Evolutionary conservation across 2,329 filamentous ascomycete species (phyloP).

Genomic region (Neoarthrinium moseri): DNA sequence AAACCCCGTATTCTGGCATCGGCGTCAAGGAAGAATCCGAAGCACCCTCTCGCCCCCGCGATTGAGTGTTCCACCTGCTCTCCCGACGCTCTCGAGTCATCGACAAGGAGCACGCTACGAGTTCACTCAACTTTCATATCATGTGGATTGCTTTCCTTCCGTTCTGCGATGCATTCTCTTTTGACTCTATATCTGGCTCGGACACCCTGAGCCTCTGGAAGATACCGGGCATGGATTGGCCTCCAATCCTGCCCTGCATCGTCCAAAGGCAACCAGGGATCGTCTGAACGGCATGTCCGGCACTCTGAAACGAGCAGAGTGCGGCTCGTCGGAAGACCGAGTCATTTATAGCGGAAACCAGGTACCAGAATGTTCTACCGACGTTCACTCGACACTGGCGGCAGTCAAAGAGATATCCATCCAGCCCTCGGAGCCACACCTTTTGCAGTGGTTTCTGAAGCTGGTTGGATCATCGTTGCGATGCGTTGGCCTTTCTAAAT

Average conservation of each 20-base stretch:
- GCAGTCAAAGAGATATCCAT: neutral
- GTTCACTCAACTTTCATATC: slow-evolving; percentile 26
- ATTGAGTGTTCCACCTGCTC: slow-evolving; percentile 2
- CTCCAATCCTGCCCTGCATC: slow-evolving; percentile 15
- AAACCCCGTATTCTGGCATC: neutral
- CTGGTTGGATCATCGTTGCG: slow-evolving; percentile 9
- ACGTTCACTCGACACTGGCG: neutral
- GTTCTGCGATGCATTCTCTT: slow-evolving; percentile 35
- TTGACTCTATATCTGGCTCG: slow-evolving; percentile 35
- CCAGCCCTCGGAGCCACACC: neutral
- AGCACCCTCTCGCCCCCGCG: neutral
- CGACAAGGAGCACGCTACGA: slow-evolving; percentile 3
- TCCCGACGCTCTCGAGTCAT: neutral
- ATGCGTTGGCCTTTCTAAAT: slow-evolving; percentile 9
- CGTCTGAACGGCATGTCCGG: slow-evolving; percentile 40
- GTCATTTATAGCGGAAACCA: neutral
- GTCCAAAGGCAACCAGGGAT: slow-evolving; percentile 11
- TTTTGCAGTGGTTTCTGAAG: neutral
- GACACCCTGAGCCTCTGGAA: slow-evolving; percentile 21
- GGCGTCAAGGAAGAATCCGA: slow-evolving; percentile 9
- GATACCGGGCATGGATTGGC: slow-evolving; percentile 12
- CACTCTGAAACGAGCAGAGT: slow-evolving; percentile 27
- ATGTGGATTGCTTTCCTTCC: slow-evolving; percentile 34
- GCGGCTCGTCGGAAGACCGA: slow-evolving; percentile 22
- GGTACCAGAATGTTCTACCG: no score